Base-by-base conservation (phyloP, 495 filamentous ascomycete species). In the Podospora didyma region DNA sequence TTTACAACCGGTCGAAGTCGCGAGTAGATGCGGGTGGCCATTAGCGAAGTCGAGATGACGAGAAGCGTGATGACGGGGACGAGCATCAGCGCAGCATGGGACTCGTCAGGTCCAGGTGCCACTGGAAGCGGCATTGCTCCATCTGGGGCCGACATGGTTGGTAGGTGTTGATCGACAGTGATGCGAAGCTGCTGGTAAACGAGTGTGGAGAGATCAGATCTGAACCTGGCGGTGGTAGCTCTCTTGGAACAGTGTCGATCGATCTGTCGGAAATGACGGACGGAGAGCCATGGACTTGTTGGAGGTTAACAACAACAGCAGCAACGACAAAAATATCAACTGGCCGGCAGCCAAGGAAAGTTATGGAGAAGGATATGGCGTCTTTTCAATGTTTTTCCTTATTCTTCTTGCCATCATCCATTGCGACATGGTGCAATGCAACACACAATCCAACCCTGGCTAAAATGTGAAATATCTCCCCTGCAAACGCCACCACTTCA, bases 131-230 rank as follows among this genome's bases (percentile, higher is more conserved):
- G 19, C 46, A 21, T 7, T 7, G 46, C 16, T 49, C 46, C 46
- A 7, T 26, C 46, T 49, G 46, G 14, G 46, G 46, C 21, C 46
- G 46, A 49, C 46, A 49, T 49, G 46, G 46, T 49, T 9, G 19
- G 46, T 21, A 22, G 21, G 24, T 49, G 46, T 16, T 24, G 46
- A 49, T 49, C 46, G 46, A 49, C 46, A 49, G 21, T 7, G 46
- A 49, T 24, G 46, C 24, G 16, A 21, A 19, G 46, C 11, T 22
- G 46, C 46, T 49, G 46, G 46, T 49, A 49, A 49, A 49, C 9
- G 46, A 49, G 46, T 49, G 46, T 49, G 46, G 46, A 49, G 46
- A 49, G 21, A 49, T 49, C 46, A 49, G 46, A 49, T 49, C 46
- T 49, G 46, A 49, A 49, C 46, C 21, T 49, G 46, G 46, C 46